These are phyloP conservation scores for Epithemia pelagica DNA, from an alignment of 108 stramenopile genomes.

Conservation along the genomic window DNA sequence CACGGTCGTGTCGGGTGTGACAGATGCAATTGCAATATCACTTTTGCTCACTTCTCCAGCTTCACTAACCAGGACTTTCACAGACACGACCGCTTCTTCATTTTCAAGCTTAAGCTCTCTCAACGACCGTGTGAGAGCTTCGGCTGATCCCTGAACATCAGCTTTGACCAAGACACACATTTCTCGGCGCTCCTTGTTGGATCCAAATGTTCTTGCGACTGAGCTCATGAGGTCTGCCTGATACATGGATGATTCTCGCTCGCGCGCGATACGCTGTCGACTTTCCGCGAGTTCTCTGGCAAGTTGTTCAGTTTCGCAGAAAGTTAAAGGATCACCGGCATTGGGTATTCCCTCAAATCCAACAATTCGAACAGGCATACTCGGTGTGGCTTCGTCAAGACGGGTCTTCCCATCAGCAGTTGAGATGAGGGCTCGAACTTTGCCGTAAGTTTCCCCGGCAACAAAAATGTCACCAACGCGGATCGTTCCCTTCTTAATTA, in stretches of 20 bases:
- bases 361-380: constrained; percentile 78
- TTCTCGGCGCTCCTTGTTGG: constrained; percentile 68
- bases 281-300: constrained; percentile 73
- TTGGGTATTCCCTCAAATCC: constrained; percentile 82
- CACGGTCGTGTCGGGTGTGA: constrained; percentile 80
- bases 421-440: constrained; percentile 78
- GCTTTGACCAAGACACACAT: constrained; percentile 93
- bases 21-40: constrained; percentile 91
- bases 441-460: constrained; percentile 86
- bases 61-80: constrained; percentile 85
- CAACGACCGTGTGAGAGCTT: constrained; percentile 87
- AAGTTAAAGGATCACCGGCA: constrained; percentile 87
- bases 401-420: constrained; percentile 70
- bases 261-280: constrained; percentile 66
- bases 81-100: constrained; percentile 73
- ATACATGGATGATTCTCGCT: constrained; percentile 54
- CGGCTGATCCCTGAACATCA: constrained; percentile 91
- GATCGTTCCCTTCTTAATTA: constrained; percentile 95
- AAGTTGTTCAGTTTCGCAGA: constrained; percentile 69
- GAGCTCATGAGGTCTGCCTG: constrained; percentile 82
- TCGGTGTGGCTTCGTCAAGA: constrained; percentile 84
- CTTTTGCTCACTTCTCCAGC: constrained; percentile 90
- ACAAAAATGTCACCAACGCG: constrained; percentile 89
- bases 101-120: constrained; percentile 80
- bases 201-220: constrained; percentile 59